phyloP scores from a whole-genome alignment of 1,284 basidiomycete species.

The Schizopora paradoxa region DNA sequence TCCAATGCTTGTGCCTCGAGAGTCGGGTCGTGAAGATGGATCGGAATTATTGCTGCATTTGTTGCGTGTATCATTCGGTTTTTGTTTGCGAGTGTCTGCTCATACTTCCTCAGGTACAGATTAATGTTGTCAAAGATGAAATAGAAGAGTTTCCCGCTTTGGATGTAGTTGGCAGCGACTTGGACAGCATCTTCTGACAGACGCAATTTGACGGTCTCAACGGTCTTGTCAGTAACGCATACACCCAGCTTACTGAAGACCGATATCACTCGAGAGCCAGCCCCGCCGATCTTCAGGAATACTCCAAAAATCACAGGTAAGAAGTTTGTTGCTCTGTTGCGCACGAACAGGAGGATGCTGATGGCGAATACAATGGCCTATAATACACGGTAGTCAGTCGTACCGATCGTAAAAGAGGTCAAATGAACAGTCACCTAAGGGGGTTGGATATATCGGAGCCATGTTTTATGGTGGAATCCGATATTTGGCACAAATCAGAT shows the following conservation, averaged over 20 bases:
- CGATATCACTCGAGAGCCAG: slow-evolving; percentile 24
- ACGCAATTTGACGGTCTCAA: slow-evolving; percentile 24
- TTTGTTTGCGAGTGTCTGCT: slow-evolving; percentile 25
- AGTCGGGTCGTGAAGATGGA: slow-evolving; percentile 9
- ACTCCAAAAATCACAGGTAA: slow-evolving; percentile 26
- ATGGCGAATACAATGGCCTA: slow-evolving; percentile 19
- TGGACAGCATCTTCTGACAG: slow-evolving; percentile 24
- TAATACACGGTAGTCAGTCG: too few relatives aligned
- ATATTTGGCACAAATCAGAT: too few relatives aligned
- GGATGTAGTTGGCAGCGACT: slow-evolving; percentile 20
- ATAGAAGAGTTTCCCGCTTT: slow-evolving; percentile 19
- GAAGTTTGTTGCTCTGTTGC: slow-evolving; percentile 27
- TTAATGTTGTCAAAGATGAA: slow-evolving; percentile 31
- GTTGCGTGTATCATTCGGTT: slow-evolving; percentile 22
- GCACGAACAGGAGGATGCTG: slow-evolving; percentile 25
- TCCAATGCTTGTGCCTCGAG: too few relatives aligned
- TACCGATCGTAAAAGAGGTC: too few relatives aligned
- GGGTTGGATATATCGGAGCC: too few relatives aligned
- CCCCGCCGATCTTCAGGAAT: slow-evolving; percentile 26
- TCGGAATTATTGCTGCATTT: slow-evolving; percentile 19
- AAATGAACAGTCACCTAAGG: too few relatives aligned
- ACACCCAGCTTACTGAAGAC: slow-evolving; percentile 26
- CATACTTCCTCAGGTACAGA: slow-evolving; percentile 24
- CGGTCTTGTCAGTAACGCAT: slow-evolving; percentile 20
- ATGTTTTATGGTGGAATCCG: too few relatives aligned